Evolutionary conservation across 768 basidiomycete genomes (phyloP), one percentile per base, ranked within the genome.

Genomic region (Chlorophyllum brunneum): DNA sequence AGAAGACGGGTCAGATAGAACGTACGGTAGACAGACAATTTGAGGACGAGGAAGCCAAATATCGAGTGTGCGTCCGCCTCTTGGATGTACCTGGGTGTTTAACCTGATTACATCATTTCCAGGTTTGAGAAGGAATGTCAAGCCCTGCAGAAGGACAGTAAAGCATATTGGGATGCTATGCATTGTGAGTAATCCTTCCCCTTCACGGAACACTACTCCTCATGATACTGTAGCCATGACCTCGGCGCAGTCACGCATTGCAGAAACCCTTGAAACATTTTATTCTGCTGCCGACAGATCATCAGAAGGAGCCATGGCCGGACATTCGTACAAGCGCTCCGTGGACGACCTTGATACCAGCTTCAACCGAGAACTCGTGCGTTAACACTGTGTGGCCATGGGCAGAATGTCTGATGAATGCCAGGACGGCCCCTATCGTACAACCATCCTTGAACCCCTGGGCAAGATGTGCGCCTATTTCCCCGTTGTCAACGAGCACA

Each of bases 1-100:
- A 98, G 77, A 98, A 98, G 82, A 95, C 95, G 1, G 95, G 95
- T 51, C 95, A 98, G 70, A 92, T 98, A 54, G 95, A 98, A 66
- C 79, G 94, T 24, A 98, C 95, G 0, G 82, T 97, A 22, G 95
- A 98, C 69, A 75, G 90, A 44, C 94, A 98, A 63, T 98, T 97
- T 62, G 77, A 86, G 11, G 87, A 94, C 53, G 95, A 97, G 68
- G 92, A 97, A 66, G 81, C 85, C 42, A 90, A 94, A 65, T 98
- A 84, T 75, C 82, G 84, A 73, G 80, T 80, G 95, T 97, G 67
- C 67, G 92, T 73, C 10, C 37, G 24, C 31, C 58, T 30, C 6
- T 22, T 24, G 20, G 31, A 23, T 34, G 16, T 26, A 46, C 42
- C n/a, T 47, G 30, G 13, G 6, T 37, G 5, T n/a, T 48, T 24